A percentile compares a stretch with the other conserved stretches of the same genome.
These are phyloP conservation scores for Xerophyta viscosa DNA, from an alignment of 106 monocot genomes.

Conservation along the genomic window DNA sequence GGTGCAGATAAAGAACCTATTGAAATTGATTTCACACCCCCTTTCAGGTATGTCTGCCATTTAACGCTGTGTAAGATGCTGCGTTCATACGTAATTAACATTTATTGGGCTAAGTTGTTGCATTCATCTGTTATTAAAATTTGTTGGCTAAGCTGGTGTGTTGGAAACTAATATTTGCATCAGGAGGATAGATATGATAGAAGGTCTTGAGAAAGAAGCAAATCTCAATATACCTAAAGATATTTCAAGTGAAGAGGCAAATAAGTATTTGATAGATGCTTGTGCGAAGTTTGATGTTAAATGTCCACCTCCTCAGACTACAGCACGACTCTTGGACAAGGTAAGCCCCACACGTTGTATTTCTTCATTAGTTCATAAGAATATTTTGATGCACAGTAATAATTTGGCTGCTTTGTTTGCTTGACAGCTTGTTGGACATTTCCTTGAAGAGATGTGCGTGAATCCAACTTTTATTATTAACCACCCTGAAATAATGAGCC, in stretches of 20 bases:
- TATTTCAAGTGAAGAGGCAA: conserved; percentile 72
- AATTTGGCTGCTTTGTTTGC: conserved; percentile 4
- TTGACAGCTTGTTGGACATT: conserved; percentile 87
- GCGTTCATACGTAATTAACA: neutral
- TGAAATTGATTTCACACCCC: conserved; percentile 96
- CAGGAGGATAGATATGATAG: conserved; percentile 88
- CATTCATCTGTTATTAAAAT: neutral
- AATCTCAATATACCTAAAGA: conserved; percentile 81
- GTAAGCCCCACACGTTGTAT: conserved; percentile 14
- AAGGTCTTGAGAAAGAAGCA: conserved; percentile 65
- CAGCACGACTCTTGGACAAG: conserved; percentile 77
- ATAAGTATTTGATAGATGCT: conserved; percentile 75
- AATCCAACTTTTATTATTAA: conserved; percentile 91
- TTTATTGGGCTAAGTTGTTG: conserved; percentile 1
- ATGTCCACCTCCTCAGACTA: conserved; percentile 89
- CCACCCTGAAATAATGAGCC: conserved; percentile 96
- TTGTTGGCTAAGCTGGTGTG: neutral
- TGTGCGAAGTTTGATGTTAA: conserved; percentile 81
- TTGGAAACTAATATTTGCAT: neutral
- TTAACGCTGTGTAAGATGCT: neutral
- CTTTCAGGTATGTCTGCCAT: conserved; percentile 55
- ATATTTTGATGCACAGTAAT: no score
- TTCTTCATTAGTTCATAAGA: no score
- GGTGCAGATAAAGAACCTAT: conserved; percentile 77
- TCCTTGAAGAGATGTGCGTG: conserved; percentile 82